A percentile compares a stretch with the other conserved stretches of the same genome.
These are phyloP conservation scores for Populus davidiana DNA, from an alignment of 345 rosid genomes.

Conservation along the genomic window DNA sequence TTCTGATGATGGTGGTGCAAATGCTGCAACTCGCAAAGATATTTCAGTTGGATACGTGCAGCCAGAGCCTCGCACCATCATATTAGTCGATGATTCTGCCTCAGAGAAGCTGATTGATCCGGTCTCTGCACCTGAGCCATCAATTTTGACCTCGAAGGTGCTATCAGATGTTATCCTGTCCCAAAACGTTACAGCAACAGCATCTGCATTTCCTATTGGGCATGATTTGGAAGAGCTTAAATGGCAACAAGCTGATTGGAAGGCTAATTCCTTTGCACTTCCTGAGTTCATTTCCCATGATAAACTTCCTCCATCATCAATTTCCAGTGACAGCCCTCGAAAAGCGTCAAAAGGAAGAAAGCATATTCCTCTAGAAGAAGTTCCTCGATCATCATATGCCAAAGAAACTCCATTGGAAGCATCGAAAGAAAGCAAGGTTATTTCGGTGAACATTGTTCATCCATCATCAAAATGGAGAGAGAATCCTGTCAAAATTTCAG, in stretches of 20 bases:
- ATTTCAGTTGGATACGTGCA: constrained; percentile 25
- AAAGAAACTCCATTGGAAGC: constrained; percentile 14
- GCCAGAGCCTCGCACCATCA: constrained; percentile 30
- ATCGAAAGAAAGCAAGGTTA: constrained; percentile 15
- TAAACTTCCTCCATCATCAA: constrained; percentile 29
- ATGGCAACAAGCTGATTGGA: constrained; percentile 29
- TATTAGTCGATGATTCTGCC: constrained; percentile 32
- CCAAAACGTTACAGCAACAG: constrained; percentile 7
- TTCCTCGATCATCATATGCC: constrained; percentile 7
- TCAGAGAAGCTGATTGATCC: constrained; percentile 45
- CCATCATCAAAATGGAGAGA: background rate
- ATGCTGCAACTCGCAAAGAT: constrained; percentile 23
- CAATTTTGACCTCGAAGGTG: constrained; percentile 17
- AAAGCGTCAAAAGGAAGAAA: constrained; percentile 27
- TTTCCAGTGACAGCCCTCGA: constrained; percentile 24
- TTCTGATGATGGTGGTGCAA: constrained; percentile 35
- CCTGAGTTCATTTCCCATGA: constrained; percentile 42
- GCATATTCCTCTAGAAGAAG: constrained; percentile 17
- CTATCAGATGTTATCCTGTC: constrained; percentile 20
- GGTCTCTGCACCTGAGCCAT: constrained; percentile 29
- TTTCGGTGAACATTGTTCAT: background rate
- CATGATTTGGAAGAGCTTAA: constrained; percentile 41
- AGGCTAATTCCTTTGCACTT: constrained; percentile 20
- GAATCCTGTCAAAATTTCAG: background rate
- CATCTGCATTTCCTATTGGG: constrained; percentile 12